Conservation (phyloP, 352 stramenopile genomes). For the Phytophthora crassamura region DNA sequence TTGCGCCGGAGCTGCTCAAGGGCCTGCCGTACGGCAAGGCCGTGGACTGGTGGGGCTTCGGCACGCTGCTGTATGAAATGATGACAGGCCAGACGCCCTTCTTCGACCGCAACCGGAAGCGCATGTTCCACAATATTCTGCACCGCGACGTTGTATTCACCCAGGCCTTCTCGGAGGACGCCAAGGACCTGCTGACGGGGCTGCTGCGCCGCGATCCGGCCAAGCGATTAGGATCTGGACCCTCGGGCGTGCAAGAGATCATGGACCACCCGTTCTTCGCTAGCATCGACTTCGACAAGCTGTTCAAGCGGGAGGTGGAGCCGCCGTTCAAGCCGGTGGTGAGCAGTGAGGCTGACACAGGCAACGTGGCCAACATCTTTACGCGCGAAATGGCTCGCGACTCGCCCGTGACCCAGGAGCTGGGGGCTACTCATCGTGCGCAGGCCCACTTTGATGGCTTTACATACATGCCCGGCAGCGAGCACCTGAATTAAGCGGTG, state of each 20-base stretch:
- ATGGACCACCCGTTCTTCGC: slow-evolving; percentile 92
- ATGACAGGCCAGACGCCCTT: slow-evolving; percentile 95
- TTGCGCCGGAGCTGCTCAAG: slow-evolving; percentile 92
- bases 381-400: slow-evolving; percentile 87
- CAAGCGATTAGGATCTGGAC: slow-evolving; percentile 82
- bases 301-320: slow-evolving; percentile 84
- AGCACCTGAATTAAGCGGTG: slow-evolving; percentile 59
- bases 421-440: slow-evolving; percentile 82
- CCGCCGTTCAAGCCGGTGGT: slow-evolving; percentile 90
- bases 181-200: slow-evolving; percentile 81
- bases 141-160: slow-evolving; percentile 89
- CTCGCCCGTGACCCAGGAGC: slow-evolving; percentile 86
- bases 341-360: slow-evolving; percentile 81
- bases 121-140: slow-evolving; percentile 96
- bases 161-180: slow-evolving; percentile 88
- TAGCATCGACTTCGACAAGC: slow-evolving; percentile 85
- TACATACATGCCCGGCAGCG: slow-evolving; percentile 88
- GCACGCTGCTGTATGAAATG: slow-evolving; percentile 95
- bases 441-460: slow-evolving; percentile 94
- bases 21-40: slow-evolving; percentile 89
- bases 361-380: slow-evolving; percentile 90
- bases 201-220: slow-evolving; percentile 85
- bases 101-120: slow-evolving; percentile 95
- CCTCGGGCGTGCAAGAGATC: slow-evolving; percentile 88
- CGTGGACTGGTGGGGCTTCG: slow-evolving; percentile 96